phyloP scores from a whole-genome alignment of 495 filamentous ascomycete genomes.

The Cryomyces minteri region DNA sequence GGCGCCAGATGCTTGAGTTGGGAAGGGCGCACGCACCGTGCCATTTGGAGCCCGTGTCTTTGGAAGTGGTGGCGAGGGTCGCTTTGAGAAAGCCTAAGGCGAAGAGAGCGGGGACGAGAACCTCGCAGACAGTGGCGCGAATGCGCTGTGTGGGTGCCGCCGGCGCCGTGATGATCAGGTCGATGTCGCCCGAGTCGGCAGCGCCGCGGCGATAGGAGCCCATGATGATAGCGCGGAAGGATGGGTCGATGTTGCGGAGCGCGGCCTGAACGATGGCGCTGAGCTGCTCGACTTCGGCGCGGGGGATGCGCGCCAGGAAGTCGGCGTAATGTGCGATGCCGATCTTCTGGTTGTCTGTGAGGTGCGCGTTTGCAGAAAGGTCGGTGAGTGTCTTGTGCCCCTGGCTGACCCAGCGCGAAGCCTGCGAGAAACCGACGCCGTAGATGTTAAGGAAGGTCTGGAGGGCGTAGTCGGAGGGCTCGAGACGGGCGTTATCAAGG shows the following conservation, averaged over 20 bases:
- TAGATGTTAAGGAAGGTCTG: constrained; percentile 62
- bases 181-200: constrained; percentile 59
- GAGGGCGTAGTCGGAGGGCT: constrained; percentile 44
- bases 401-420: constrained; percentile 58
- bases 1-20: constrained; percentile 38
- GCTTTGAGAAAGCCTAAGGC: constrained; percentile 39
- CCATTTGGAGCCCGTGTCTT: constrained; percentile 52
- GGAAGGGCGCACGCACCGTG: constrained; percentile 61
- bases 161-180: constrained; percentile 66
- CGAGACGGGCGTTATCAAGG: constrained; percentile 44
- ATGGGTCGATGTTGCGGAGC: constrained; percentile 40
- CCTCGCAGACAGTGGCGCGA: constrained; percentile 40
- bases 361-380: constrained; percentile 37
- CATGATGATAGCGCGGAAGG: constrained; percentile 49
- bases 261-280: constrained; percentile 46
- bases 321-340: constrained; percentile 73
- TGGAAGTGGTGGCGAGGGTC: constrained; percentile 28
- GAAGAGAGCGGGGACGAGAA: constrained; percentile 44
- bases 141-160: constrained; percentile 37
- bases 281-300: constrained; percentile 55
- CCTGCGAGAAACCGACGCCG: constrained; percentile 52
- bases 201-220: constrained; percentile 81
- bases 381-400: constrained; percentile 64
- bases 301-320: constrained; percentile 65
- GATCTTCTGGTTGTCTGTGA: constrained; percentile 59